Evolutionary conservation across 495 filamentous ascomycete species (phyloP).

Genomic region (Annulohypoxylon stygium): DNA sequence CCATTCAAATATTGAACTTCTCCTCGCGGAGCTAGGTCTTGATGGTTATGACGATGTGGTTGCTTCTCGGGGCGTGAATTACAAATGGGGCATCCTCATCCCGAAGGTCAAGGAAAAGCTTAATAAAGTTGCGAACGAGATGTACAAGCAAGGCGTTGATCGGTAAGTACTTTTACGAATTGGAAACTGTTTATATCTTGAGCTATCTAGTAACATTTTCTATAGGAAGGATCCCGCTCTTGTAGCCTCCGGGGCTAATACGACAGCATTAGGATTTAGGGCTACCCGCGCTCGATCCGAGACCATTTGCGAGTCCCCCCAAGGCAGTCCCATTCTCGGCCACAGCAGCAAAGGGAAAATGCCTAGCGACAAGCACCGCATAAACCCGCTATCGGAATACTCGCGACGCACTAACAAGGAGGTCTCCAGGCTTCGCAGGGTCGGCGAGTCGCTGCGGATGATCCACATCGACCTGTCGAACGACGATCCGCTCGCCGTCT

Average conservation of each 20-base stretch:
- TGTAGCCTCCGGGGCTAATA: too few relatives aligned
- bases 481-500: not conserved
- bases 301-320: not conserved
- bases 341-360: not conserved
- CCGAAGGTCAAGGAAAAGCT: conserved; percentile 5
- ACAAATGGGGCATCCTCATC: not conserved
- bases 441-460: not conserved
- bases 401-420: too few relatives aligned
- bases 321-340: not conserved
- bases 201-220: not conserved
- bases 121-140: not conserved
- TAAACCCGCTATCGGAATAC: not conserved
- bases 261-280: too few relatives aligned
- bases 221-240: not conserved
- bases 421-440: not conserved
- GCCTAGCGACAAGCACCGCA: not conserved
- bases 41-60: not conserved
- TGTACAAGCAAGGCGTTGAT: not conserved
- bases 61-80: not conserved
- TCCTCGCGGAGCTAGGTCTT: not conserved
- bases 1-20: not conserved
- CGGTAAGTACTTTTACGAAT: not conserved
- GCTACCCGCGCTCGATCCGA: not conserved
- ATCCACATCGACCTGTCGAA: not conserved
- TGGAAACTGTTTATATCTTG: not conserved